Base-by-base conservation (phyloP, 495 filamentous ascomycete genomes). In the Penicillium chermesinum region DNA sequence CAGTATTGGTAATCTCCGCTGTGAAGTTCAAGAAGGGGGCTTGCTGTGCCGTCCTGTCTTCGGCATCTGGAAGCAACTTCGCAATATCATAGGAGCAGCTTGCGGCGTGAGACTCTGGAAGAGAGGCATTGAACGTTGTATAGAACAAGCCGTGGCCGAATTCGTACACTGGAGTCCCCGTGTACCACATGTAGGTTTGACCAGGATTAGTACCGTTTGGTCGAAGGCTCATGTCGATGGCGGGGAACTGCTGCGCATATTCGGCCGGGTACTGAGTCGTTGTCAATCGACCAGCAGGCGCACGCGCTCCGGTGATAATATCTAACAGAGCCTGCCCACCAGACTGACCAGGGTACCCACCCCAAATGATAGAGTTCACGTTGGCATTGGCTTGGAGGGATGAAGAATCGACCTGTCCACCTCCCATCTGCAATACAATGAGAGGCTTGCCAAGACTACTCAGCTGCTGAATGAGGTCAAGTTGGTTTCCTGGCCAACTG, bases 121-220 rank as follows among this genome's bases (percentile, higher is more conserved):
- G 53, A 0, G 68, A 67, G 2, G 71, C 62, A 17, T 63, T 54
- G 58, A 77, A 75, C 4, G 63, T 72, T 0, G 77, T 74, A 49
- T 79, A 77, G 61, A 74, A 76, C 7, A 82, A 49, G 0, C 80
- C 81, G 46, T 69, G 72, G 1, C 79, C 81, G 48, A 82, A 84
- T 7, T 71, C 70, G 19, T 76, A 76, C 15, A 78, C 70, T 0
- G 79, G 65, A 2, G 57, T 71, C 9, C 73, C 73, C 1, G 72
- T 76, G 52, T 82, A 85, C 77, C 76, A 85, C 55, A 74, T 78
- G 48, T 85, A 85, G 0, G 81, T 85, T 38, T 79, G 71, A 1
- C 81, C 79, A 0, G 65, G 62, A 38, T 69, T 74, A 6, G 38
- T 30, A 0, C 61, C 51, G 20, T 63, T 65, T 0, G 81, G 79